Conservation (phyloP, 805 yeast species). For the Candida maltosa region DNA sequence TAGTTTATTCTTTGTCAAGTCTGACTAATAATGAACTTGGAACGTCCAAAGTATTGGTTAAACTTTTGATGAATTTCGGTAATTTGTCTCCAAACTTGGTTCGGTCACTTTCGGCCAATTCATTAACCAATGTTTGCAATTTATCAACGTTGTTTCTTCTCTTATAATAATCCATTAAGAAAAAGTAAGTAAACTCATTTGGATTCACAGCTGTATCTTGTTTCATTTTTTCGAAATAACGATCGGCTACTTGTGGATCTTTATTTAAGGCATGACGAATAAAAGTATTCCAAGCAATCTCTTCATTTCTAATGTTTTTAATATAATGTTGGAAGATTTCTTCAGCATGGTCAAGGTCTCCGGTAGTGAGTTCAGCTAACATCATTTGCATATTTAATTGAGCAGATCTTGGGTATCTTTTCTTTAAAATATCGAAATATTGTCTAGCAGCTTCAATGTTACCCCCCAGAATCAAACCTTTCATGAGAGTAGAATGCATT, state of each 20-base stretch:
- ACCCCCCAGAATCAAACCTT: slow-evolving; percentile 49
- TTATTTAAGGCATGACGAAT: slow-evolving; percentile 25
- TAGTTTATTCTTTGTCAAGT: slow-evolving; percentile 2
- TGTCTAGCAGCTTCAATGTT: slow-evolving; percentile 50
- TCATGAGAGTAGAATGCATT: slow-evolving; percentile 51
- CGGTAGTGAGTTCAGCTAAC: slow-evolving; percentile 42
- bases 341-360: slow-evolving; percentile 30
- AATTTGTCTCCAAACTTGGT: slow-evolving; percentile 35
- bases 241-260: slow-evolving; percentile 36
- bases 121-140: slow-evolving; percentile 34
- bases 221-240: slow-evolving; percentile 36
- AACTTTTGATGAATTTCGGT: slow-evolving; percentile 25
- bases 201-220: slow-evolving; percentile 27
- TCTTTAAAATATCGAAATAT: slow-evolving; percentile 36
- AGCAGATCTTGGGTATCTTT: slow-evolving; percentile 26
- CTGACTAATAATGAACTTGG: neutral
- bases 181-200: slow-evolving; percentile 50
- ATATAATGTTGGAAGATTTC: slow-evolving; percentile 32
- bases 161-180: slow-evolving; percentile 38
- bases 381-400: slow-evolving; percentile 46
- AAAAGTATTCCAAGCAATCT: slow-evolving; percentile 42
- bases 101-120: slow-evolving; percentile 28
- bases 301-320: slow-evolving; percentile 27
- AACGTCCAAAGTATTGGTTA: neutral
- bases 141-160: slow-evolving; percentile 26